Evolutionary conservation across 768 basidiomycete species (phyloP).

Genomic region (Panaeolus papilionaceus): DNA sequence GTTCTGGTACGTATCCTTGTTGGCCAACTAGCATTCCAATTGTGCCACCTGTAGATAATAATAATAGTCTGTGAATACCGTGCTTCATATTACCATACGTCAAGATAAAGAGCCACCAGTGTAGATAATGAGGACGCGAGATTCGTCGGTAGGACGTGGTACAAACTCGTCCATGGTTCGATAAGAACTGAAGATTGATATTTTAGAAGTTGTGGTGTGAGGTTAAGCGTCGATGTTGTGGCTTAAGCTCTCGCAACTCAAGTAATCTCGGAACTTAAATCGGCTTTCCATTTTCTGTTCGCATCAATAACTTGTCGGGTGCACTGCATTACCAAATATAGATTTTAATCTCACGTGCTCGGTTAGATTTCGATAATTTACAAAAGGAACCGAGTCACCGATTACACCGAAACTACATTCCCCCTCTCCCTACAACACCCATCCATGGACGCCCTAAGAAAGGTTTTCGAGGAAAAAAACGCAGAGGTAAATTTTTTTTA

Average conservation of each 20-base stretch:
- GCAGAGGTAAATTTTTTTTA: constrained; percentile 45
- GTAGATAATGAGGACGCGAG: constrained; percentile 86
- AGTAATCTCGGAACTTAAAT: constrained; percentile 14
- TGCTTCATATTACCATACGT: background rate
- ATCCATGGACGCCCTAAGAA: constrained; percentile 73
- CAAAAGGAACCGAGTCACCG: constrained; percentile 25
- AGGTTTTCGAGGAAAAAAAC: constrained; percentile 73
- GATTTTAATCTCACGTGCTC: constrained; percentile 32
- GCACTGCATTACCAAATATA: background rate
- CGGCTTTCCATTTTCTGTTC: background rate
- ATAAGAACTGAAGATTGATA: background rate
- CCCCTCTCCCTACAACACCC: constrained; percentile 20
- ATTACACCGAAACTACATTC: constrained; percentile 20
- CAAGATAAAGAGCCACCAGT: constrained; percentile 51
- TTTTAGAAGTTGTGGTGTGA: constrained; percentile 1
- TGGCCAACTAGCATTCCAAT: constrained; percentile 87
- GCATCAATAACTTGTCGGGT: background rate
- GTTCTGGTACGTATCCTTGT: constrained; percentile 84
- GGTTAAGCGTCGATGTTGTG: constrained; percentile 7
- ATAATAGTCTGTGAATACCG: constrained; percentile 14
- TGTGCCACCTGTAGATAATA: constrained; percentile 61
- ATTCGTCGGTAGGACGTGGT: constrained; percentile 62
- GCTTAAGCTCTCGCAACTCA: background rate
- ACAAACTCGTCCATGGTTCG: constrained; percentile 50
- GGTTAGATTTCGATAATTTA: constrained; percentile 30